Evolutionary conservation across 176 grass and related monocot genomes (phyloP).

Genomic region (Thinopyrum elongatum): DNA sequence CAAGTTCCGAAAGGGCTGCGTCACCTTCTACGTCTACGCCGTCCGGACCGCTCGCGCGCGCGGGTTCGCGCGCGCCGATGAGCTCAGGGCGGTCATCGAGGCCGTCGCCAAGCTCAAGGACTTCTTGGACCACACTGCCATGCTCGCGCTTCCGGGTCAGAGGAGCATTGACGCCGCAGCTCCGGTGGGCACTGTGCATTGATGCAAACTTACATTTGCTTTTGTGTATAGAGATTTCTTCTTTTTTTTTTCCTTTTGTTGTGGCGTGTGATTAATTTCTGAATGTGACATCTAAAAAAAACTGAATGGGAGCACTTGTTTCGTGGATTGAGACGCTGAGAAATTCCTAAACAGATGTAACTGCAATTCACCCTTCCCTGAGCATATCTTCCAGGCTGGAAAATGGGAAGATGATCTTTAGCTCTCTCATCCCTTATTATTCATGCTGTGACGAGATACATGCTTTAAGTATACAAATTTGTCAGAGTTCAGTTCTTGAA

Average conservation of each 20-base stretch:
- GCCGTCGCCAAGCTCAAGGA: constrained; percentile 79
- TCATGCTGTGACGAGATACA: background rate
- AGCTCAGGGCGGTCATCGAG: constrained; percentile 68
- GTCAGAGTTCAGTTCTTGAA: background rate
- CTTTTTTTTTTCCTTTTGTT: background rate
- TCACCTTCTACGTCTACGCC: constrained; percentile 95
- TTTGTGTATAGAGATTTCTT: constrained; percentile 28
- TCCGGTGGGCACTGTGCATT: constrained; percentile 27
- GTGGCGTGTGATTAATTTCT: constrained; percentile 39
- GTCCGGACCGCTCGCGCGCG: constrained; percentile 54
- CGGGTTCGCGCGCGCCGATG: constrained; percentile 77
- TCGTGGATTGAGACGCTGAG: constrained; percentile 9
- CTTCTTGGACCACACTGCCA: constrained; percentile 92
- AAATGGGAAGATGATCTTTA: background rate
- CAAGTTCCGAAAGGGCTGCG: constrained; percentile 95
- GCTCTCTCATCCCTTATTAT: background rate
- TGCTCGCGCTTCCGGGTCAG: constrained; percentile 85
- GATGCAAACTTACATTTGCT: background rate
- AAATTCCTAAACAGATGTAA: background rate
- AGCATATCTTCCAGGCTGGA: background rate
- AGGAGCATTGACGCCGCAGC: constrained; percentile 57
- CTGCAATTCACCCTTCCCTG: background rate
- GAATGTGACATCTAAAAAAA: background rate
- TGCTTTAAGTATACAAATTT: background rate
- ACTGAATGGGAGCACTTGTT: constrained; percentile 3